These are phyloP conservation scores for Cubamyces sp. DNA, from an alignment of 768 basidiomycete genomes.

Conservation along the genomic window DNA sequence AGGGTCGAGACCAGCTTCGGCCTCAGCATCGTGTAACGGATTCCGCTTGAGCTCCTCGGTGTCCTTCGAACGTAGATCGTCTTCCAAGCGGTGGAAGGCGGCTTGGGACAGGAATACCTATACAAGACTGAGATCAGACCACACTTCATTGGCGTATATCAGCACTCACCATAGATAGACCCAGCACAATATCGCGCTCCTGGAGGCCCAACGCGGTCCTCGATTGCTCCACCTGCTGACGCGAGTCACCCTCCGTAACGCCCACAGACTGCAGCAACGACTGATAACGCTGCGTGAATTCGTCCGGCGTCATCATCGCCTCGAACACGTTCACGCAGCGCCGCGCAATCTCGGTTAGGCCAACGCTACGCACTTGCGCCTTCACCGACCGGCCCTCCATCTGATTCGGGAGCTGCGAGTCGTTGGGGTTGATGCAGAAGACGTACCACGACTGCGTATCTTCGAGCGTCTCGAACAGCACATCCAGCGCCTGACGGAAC, in stretches of 20 bases:
- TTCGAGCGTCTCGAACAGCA: conserved; percentile 83
- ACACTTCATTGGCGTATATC: not conserved
- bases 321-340: conserved; percentile 72
- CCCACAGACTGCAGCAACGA: conserved; percentile 63
- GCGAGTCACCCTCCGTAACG: conserved; percentile 60
- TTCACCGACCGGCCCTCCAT: conserved; percentile 91
- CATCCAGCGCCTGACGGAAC: conserved; percentile 83
- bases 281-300: conserved; percentile 84
- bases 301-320: conserved; percentile 82
- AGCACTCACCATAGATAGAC: conserved; percentile 75
- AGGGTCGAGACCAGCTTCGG: conserved; percentile 60
- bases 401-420: conserved; percentile 93
- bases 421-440: conserved; percentile 94
- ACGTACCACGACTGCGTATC: conserved; percentile 92
- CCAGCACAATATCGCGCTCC: conserved; percentile 79
- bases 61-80: conserved; percentile 80
- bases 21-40: conserved; percentile 74
- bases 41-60: conserved; percentile 87
- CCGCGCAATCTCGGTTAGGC: conserved; percentile 77
- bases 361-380: conserved; percentile 84
- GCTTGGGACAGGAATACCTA: conserved; percentile 88
- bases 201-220: conserved; percentile 56
- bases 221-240: conserved; percentile 64
- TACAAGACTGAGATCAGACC: conserved; percentile 12
- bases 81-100: conserved; percentile 89